A percentile compares a stretch with the other conserved stretches of the same genome.
phyloP scores from a whole-genome alignment of 352 stramenopile species.

The Phytophthora macrochlamydospora region DNA sequence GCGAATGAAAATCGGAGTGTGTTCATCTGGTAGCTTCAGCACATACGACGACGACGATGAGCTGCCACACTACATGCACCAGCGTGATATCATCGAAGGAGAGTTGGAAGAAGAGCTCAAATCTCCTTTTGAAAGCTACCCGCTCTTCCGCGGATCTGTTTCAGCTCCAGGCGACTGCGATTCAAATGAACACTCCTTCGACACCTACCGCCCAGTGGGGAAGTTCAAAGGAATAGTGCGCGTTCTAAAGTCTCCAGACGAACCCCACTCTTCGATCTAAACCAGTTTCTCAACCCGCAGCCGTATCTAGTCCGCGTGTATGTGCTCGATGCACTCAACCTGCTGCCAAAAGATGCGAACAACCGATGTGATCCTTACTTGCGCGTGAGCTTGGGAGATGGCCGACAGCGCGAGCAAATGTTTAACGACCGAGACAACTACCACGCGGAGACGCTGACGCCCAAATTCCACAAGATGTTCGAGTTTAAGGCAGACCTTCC shows the following conservation, averaged over 20 bases:
- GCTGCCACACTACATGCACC: conserved; percentile 69
- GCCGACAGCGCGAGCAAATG: conserved; percentile 61
- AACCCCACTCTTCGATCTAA: conserved; percentile 77
- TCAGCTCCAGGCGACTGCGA: conserved; percentile 43
- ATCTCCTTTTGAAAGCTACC: conserved; percentile 85
- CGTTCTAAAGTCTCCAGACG: conserved; percentile 71
- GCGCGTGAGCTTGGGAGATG: conserved; percentile 78
- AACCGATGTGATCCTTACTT: conserved; percentile 90
- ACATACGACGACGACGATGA: conserved; percentile 60
- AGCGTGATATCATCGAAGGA: conserved; percentile 52
- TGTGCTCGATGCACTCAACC: conserved; percentile 78
- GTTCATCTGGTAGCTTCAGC: conserved; percentile 36
- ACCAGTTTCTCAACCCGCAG: conserved; percentile 76
- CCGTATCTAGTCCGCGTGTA: conserved; percentile 89
- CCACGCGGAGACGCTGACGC: conserved; percentile 68
- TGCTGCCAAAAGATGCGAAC: conserved; percentile 84
- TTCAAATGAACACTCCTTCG: conserved; percentile 22
- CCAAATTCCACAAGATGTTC: conserved; percentile 92
- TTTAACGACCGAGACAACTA: conserved; percentile 88
- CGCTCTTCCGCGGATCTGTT: conserved; percentile 66
- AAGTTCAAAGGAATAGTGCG: conserved; percentile 92
- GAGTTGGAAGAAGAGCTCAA: conserved; percentile 72
- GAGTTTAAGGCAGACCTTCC: conserved; percentile 91
- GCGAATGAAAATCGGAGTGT: conserved; percentile 15
- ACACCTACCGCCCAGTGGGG: conserved; percentile 66